These are phyloP conservation scores for Ceratobasidium sp. DNA, from an alignment of 1,284 basidiomycete genomes.

Conservation along the genomic window DNA sequence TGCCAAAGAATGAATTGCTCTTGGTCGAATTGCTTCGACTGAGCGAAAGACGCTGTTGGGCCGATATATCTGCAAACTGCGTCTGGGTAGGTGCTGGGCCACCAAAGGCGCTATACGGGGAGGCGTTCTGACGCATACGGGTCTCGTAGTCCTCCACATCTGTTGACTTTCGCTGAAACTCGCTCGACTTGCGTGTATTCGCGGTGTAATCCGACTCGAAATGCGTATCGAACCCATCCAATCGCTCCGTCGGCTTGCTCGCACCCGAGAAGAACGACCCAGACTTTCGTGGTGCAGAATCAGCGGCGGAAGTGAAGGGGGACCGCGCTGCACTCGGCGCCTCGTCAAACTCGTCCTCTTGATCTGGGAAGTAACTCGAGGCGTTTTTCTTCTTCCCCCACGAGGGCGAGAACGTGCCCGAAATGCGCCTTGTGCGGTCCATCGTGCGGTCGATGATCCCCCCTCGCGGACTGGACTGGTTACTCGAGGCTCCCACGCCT, in stretches of 20 bases:
- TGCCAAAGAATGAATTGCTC: conserved; percentile 26
- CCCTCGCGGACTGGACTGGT: conserved; percentile 51
- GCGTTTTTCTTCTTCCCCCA: conserved; percentile 63
- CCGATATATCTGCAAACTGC: conserved; percentile 40
- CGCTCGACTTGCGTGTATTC: conserved; percentile 1
- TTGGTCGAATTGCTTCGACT: conserved; percentile 25
- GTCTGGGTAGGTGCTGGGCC: conserved; percentile 32
- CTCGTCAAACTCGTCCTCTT: conserved; percentile 30
- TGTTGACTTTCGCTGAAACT: conserved; percentile 22
- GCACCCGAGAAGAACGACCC: conserved; percentile 37
- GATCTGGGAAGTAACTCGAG: conserved; percentile 28
- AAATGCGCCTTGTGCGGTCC: conserved; percentile 35
- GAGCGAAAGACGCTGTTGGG: conserved; percentile 29
- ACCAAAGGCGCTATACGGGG: conserved; percentile 29
- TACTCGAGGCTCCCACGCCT: conserved; percentile 59
- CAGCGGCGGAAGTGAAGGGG: conserved; percentile 69
- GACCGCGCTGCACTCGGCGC: conserved; percentile 54
- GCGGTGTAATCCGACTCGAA: conserved; percentile 57
- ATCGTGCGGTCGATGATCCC: conserved; percentile 38
- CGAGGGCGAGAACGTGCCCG: conserved; percentile 39
- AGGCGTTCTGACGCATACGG: conserved; percentile 39
- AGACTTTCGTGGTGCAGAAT: conserved; percentile 53
- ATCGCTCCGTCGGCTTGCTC: conserved; percentile 43
- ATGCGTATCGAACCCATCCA: conserved; percentile 47
- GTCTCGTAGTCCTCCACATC: conserved; percentile 34